Conservation (phyloP, 129 eudicot species). For the Rutidosis leptorrhynchoides region DNA sequence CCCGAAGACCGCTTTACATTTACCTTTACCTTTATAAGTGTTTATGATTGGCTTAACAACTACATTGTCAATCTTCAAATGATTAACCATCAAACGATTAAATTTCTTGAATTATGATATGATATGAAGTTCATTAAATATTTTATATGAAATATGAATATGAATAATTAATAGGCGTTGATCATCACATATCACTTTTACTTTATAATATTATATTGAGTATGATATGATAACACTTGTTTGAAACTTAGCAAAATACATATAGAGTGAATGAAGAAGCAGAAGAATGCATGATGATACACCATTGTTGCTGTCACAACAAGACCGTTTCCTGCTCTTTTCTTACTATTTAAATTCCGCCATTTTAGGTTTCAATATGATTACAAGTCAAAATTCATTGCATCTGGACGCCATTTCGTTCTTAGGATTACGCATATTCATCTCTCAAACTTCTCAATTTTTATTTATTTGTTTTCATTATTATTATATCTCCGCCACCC, state of each 20-base stretch:
- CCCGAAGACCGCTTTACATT: too few species aligned
- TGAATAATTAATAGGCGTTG: too few species aligned
- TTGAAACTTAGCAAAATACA: background rate
- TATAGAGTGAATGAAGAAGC: background rate
- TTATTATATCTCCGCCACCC: conserved; percentile 25
- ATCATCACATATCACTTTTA: too few species aligned
- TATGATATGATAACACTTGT: too few species aligned
- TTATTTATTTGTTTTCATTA: background rate
- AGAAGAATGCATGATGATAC: background rate
- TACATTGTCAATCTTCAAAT: too few species aligned
- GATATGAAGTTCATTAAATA: too few species aligned
- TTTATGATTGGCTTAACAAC: too few species aligned
- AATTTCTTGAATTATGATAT: too few species aligned
- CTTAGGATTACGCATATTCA: background rate
- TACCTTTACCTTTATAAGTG: too few species aligned
- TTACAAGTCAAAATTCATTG: conserved; percentile 23
- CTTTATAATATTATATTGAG: too few species aligned
- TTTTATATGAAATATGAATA: too few species aligned
- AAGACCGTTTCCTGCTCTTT: conserved; percentile 21
- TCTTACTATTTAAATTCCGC: conserved; percentile 22
- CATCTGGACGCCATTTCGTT: conserved; percentile 32
- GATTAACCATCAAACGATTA: too few species aligned
- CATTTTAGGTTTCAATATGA: conserved; percentile 9
- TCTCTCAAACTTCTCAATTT: background rate
- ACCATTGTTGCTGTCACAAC: background rate